These are phyloP conservation scores for Corylus americana DNA, from an alignment of 306 rosid species.

Conservation along the genomic window DNA sequence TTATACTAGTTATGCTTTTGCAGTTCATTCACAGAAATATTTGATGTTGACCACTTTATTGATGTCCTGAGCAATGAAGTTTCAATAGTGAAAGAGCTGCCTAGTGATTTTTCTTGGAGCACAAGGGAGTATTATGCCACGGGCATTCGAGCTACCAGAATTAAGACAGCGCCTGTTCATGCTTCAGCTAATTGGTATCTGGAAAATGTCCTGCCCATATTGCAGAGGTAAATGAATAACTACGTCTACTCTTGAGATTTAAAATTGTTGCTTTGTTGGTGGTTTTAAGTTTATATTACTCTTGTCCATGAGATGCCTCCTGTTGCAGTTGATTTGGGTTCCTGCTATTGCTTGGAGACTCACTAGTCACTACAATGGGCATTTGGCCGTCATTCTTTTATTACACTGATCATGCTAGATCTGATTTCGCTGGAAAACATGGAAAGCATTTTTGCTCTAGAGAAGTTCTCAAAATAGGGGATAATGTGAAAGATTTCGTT, in stretches of 20 bases:
- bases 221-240: conserved; percentile 70
- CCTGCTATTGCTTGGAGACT: not conserved
- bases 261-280: not conserved
- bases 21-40: conserved; percentile 93
- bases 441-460: not conserved
- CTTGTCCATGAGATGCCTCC: not conserved
- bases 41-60: conserved; percentile 96
- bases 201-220: conserved; percentile 79
- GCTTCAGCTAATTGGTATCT: conserved; percentile 89
- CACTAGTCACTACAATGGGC: not conserved
- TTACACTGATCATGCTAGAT: not conserved
- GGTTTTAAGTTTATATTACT: not conserved
- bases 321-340: not conserved
- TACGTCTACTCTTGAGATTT: conserved; percentile 22
- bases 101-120: conserved; percentile 87
- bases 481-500: not conserved
- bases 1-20: conserved; percentile 20
- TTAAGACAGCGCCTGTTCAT: conserved; percentile 93
- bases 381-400: not conserved
- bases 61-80: conserved; percentile 77
- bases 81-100: conserved; percentile 81
- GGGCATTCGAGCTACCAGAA: conserved; percentile 80
- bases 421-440: not conserved
- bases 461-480: not conserved
- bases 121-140: conserved; percentile 79